Conservation (phyloP, 108 stramenopile genomes). For the Aurantiochytrium sp. region DNA sequence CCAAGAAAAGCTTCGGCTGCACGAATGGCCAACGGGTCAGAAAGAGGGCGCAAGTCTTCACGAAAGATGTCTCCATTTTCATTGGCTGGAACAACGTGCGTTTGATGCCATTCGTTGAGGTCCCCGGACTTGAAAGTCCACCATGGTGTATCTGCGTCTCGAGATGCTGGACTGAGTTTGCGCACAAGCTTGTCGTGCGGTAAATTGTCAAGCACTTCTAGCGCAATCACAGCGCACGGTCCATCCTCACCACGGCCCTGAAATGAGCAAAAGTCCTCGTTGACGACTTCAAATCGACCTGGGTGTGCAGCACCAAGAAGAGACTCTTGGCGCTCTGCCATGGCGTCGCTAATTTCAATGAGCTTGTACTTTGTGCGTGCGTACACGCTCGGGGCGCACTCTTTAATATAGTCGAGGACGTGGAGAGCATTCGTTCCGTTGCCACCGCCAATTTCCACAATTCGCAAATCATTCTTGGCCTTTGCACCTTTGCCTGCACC, state of each 20-base stretch:
- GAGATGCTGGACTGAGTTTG: neutral
- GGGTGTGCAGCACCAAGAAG: neutral
- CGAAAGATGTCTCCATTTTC: neutral
- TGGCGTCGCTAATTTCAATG: neutral
- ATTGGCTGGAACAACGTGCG: neutral
- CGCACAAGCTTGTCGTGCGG: conserved; percentile 21
- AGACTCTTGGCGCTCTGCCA: neutral
- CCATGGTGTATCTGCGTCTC: neutral
- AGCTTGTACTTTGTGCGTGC: neutral
- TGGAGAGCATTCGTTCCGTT: neutral
- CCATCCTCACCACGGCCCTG: neutral
- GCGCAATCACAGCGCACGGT: neutral
- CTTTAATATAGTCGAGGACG: neutral
- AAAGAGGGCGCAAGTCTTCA: neutral
- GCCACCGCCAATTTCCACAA: neutral
- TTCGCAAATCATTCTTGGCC: too few species aligned
- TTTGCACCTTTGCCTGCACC: too few species aligned
- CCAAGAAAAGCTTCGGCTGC: neutral
- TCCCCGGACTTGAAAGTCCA: neutral
- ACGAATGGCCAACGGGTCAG: neutral
- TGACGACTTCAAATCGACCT: neutral
- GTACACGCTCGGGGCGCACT: neutral
- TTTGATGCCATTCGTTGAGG: neutral
- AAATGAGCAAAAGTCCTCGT: neutral
- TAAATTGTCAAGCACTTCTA: conserved; percentile 19